Conservation (phyloP, 768 basidiomycete genomes). For the Chalciporus piperatus region DNA sequence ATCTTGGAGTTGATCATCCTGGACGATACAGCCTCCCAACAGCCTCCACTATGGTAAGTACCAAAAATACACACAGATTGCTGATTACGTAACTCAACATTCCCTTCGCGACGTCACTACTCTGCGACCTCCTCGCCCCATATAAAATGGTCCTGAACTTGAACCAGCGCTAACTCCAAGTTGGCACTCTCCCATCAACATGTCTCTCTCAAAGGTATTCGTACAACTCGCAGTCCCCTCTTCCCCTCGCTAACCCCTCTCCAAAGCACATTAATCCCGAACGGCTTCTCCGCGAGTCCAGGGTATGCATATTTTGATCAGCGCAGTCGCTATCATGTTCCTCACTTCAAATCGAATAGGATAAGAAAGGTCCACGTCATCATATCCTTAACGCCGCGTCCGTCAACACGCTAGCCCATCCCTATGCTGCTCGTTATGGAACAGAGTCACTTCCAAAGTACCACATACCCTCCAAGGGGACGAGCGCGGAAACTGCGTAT, state of each 20-base stretch:
- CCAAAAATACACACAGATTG: no score
- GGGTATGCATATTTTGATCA: constrained; percentile 33
- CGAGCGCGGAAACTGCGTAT: constrained; percentile 48
- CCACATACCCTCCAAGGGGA: constrained; percentile 59
- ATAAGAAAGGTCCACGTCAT: constrained; percentile 40
- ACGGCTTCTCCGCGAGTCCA: constrained; percentile 55
- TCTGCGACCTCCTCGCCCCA: neutral
- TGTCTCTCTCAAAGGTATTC: constrained; percentile 61
- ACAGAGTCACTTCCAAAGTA: constrained; percentile 73
- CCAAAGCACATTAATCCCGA: constrained; percentile 67
- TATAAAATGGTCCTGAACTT: neutral
- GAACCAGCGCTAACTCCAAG: neutral
- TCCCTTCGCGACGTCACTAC: neutral
- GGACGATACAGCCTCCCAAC: no score
- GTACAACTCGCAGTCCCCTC: neutral
- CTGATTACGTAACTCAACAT: neutral
- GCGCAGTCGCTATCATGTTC: neutral
- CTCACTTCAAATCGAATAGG: constrained; percentile 32
- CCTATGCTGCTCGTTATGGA: constrained; percentile 64
- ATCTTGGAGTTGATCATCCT: no score
- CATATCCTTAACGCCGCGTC: constrained; percentile 35
- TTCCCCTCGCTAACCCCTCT: neutral
- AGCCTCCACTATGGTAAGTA: no score
- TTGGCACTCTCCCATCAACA: constrained; percentile 25
- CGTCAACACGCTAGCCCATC: constrained; percentile 35